Percentiles rank a stretch among this genome's conserved stretches.
Conservation (phyloP, 345 rosid species). For the Aethionema arabicum region DNA sequence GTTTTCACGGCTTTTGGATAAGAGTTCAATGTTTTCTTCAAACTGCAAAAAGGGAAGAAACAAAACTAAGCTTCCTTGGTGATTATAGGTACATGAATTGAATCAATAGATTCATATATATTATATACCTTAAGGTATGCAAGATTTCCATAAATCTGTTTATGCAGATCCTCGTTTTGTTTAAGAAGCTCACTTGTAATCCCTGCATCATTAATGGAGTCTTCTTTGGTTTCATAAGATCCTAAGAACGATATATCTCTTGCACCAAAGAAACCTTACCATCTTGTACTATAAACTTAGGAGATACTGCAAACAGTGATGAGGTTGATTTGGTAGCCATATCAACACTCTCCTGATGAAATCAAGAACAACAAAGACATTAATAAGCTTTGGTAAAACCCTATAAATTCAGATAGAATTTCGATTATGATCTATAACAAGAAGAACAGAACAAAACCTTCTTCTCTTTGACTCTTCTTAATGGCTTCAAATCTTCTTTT, state of each 20-base stretch:
- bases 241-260: too few relatives aligned
- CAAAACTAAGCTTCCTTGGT: neutral
- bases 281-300: neutral
- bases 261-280: neutral
- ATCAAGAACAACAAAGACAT: conserved; percentile 14
- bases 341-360: conserved; percentile 20
- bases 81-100: neutral
- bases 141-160: conserved; percentile 57
- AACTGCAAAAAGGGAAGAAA: conserved; percentile 32
- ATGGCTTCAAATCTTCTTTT: conserved; percentile 53
- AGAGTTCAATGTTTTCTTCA: conserved; percentile 44
- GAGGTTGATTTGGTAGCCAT: conserved; percentile 16
- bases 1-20: conserved; percentile 43
- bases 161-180: conserved; percentile 52
- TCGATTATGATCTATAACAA: neutral
- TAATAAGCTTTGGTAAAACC: neutral
- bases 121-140: conserved; percentile 43
- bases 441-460: conserved; percentile 44
- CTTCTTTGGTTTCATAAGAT: too few relatives aligned
- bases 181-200: conserved; percentile 52
- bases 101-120: neutral
- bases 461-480: conserved; percentile 58
- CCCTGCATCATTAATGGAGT: conserved; percentile 18
- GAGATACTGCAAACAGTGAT: conserved; percentile 7
- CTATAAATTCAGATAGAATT: neutral